Evolutionary conservation across 805 yeast genomes (phyloP), one percentile per base, ranked within the genome.

Genomic region (Metschnikowia cerradonensis): DNA sequence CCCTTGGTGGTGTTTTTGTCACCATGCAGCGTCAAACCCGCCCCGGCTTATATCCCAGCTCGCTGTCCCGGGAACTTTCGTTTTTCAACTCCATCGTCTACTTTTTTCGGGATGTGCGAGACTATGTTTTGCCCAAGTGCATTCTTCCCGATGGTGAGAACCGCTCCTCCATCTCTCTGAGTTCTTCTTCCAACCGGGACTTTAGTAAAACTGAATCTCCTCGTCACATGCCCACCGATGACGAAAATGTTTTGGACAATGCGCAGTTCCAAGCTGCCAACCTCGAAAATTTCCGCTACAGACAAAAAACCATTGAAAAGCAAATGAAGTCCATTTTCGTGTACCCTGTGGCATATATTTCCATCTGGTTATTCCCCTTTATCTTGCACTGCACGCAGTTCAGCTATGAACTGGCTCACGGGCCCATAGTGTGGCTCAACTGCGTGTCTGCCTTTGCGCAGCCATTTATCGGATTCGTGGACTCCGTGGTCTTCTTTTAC

Each of bases 281-380:
- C 47, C 75, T 86, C 65, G 76, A 72, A 35, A 77, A 77, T 52
- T 83, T 89, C 64, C 78, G 84, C 52, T 70, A 76, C 36, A 73
- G 94, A 17, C 83, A 90, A 56, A 67, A 77, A 30, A 77, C 79
- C 54, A 87, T 90, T 46, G 82, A 85, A 63, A 82, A 83, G 50
- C 96, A 90, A 68, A 82, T 88, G 78, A 83, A 83, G 60, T 76
- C 85, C 32, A 84, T 90, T 44, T 89, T 90, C 66, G 75, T 90
- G 42, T 90, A 90, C 63, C 97, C 97, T 3, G 70, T 86, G 39
- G 86, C 96, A 2, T 90, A 89, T 66, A 75, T 89, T 51, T 73
- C 86, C 26, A 67, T 90, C 43, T 90, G 97, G 97, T 62, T 85
- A 19, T 84, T 87, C 56, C 97, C 97, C 1, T 79, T 88, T 53